Evolutionary conservation across 129 eudicot species (phyloP), one percentile per base, ranked within the genome.

Genomic region (Dittrichia graveolens): DNA sequence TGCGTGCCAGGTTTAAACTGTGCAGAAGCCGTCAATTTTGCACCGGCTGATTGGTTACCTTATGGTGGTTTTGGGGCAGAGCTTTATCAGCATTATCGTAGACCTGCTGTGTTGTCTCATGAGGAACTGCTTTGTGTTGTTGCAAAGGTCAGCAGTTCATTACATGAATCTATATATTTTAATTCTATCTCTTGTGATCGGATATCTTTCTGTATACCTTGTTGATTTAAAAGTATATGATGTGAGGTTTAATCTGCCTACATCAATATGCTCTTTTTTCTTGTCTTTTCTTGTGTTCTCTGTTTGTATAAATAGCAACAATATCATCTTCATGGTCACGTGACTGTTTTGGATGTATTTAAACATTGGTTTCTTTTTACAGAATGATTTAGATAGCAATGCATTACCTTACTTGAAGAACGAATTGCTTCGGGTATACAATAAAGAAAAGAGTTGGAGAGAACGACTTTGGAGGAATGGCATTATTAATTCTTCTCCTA

Each of bases 1-100:
- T 65, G 18, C 31, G 61, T 80, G 69, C 53, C 81, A 95, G 99
- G 99, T 64, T 85, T 95, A 76, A 95, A 95, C 81, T 95, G 99
- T 85, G 99, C 99, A 5, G 99, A 95, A 87, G 99, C 99, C 8
- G 99, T 95, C 54, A 95, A 95, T 81, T 95, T 95, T 88, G 99
- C 99, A 47, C 99, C 99, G 38, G 99, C 99, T 78, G 99, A 95
- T 78, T 95, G 99, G 99, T 67, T 95, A 72, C 97, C 99, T 65
- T 88, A 90, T 80, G 99, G 99, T 77, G 97, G 99, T 80, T 91
- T 82, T 79, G 99, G 97, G 50, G 83, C 97, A 44, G 97, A 88
- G 81, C 96, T 95, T 69, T 95, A 95, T 78, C 87, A 89, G 80
- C 94, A 80, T 67, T 95, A 88, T 78, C 99, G 78, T 67, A 95